Evolutionary conservation across 148 eudicot species (phyloP).

Genomic region (Gaultheria prostrata): DNA sequence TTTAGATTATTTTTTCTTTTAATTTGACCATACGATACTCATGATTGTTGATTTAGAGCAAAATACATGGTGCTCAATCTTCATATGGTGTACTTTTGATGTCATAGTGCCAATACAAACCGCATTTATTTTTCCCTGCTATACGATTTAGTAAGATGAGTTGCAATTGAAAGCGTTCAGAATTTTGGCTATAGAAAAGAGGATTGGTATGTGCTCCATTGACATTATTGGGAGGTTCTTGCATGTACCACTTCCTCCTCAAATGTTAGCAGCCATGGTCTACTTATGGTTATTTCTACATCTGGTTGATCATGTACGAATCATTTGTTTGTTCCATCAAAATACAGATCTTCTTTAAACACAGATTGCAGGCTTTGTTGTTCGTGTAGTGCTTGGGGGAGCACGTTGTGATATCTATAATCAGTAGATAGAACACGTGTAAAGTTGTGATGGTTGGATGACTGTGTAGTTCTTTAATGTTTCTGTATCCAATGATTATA

Average conservation of each 20-base stretch:
- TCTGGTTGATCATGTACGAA: background rate
- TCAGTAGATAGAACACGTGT: background rate
- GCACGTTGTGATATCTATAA: background rate
- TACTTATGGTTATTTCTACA: background rate
- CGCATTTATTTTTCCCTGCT: background rate
- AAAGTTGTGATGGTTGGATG: background rate
- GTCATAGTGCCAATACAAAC: background rate
- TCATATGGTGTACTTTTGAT: background rate
- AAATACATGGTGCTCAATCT: background rate
- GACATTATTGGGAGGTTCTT: background rate
- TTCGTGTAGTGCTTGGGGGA: background rate
- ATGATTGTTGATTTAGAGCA: slow-evolving; percentile 2
- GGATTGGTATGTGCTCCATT: background rate
- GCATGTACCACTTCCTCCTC: background rate
- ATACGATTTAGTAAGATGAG: background rate
- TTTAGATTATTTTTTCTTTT: background rate
- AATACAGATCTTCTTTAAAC: background rate
- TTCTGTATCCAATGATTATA: background rate
- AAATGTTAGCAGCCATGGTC: background rate
- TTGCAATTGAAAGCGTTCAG: background rate
- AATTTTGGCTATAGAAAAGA: background rate
- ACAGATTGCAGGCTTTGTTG: background rate
- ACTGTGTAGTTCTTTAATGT: background rate
- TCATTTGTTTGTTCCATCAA: background rate
- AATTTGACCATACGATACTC: background rate